Evolutionary conservation across 306 rosid genomes (phyloP).

Genomic region (Rubus idaeus): DNA sequence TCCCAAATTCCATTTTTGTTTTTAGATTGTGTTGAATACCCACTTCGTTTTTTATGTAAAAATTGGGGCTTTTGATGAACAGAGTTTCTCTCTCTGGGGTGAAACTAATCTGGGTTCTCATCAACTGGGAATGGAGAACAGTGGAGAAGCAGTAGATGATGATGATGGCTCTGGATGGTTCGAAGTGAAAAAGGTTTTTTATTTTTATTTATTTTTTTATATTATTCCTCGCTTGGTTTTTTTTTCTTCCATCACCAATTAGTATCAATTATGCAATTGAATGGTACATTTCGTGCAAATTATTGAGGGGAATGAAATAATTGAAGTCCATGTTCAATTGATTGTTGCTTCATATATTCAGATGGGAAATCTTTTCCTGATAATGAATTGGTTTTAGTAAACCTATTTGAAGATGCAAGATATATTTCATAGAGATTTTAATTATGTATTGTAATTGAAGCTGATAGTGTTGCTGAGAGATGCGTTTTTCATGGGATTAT

Average conservation of each 20-base stretch:
- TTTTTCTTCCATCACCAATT: background rate
- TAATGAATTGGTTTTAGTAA: background rate
- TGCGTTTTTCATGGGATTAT: background rate
- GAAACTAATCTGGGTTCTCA: conserved; percentile 32
- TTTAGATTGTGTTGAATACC: background rate
- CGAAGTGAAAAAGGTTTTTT: conserved; percentile 85
- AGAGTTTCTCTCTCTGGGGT: background rate
- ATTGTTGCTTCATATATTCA: background rate
- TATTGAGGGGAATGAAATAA: background rate
- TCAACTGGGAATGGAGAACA: conserved; percentile 61
- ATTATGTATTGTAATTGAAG: background rate
- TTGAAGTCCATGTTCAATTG: background rate
- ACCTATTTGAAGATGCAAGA: background rate
- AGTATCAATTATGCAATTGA: background rate
- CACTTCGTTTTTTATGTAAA: background rate
- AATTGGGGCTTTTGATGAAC: background rate
- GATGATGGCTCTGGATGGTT: conserved; percentile 98
- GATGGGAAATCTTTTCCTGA: background rate
- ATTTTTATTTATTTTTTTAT: background rate
- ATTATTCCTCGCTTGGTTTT: background rate
- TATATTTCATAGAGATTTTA: background rate
- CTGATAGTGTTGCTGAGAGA: background rate
- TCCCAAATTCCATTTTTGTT: background rate
- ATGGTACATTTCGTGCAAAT: background rate
- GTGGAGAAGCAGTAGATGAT: conserved; percentile 65